These are phyloP conservation scores for Porcisia hertigi DNA, from an alignment of 208 protist genomes.

Conservation along the genomic window DNA sequence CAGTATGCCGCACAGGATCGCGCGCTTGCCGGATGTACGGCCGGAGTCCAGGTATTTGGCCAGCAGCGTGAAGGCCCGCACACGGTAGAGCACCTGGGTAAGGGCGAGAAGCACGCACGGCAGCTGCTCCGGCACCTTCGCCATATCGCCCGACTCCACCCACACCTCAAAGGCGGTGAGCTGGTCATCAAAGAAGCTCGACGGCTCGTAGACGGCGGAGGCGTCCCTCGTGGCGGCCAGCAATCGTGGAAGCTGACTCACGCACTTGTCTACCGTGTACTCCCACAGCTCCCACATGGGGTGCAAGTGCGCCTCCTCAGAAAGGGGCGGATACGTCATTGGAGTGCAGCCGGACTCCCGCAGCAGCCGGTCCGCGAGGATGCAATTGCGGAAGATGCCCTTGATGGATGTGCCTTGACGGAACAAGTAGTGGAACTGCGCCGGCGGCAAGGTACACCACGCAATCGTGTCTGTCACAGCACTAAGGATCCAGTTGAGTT, in stretches of 20 bases:
- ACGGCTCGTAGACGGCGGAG: constrained; percentile 67
- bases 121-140: constrained; percentile 94
- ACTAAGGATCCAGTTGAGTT: constrained; percentile 99
- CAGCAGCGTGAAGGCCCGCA: constrained; percentile 96
- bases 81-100: constrained; percentile 89
- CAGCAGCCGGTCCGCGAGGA: constrained; percentile 97
- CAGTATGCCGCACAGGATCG: constrained; percentile 97
- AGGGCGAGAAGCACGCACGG: constrained; percentile 97
- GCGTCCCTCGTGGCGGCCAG: constrained; percentile 28
- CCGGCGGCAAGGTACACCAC: constrained; percentile 94
- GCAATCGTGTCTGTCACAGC: constrained; percentile 99
- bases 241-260: constrained; percentile 92
- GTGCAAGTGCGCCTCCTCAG: constrained; percentile 94
- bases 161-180: constrained; percentile 99
- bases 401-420: constrained; percentile 95
- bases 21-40: constrained; percentile 94
- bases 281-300: constrained; percentile 97
- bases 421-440: constrained; percentile 95
- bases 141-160: constrained; percentile 93
- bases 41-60: constrained; percentile 97
- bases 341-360: constrained; percentile 95
- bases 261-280: constrained; percentile 89
- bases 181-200: constrained; percentile 97
- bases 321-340: constrained; percentile 93
- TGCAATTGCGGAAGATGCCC: constrained; percentile 97